These are phyloP conservation scores for Balamuthia mandrillaris DNA, from an alignment of 208 protist species.

Conservation along the genomic window DNA sequence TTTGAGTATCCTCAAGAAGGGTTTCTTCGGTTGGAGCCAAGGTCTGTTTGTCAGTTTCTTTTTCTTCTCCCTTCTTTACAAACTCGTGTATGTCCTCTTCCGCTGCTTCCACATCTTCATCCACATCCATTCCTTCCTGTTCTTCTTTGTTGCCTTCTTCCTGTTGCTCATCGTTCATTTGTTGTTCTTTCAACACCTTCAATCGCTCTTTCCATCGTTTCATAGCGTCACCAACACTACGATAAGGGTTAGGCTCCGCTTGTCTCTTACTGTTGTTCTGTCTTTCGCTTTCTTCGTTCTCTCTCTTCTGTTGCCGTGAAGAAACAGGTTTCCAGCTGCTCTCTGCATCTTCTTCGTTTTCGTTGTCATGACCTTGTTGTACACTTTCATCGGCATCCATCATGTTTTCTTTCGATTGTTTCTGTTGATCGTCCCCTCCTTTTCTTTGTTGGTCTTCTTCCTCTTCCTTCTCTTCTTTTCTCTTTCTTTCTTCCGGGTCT, in stretches of 20 bases:
- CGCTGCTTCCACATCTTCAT: background rate
- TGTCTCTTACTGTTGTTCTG: background rate
- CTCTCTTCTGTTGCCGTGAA: constrained; percentile 9
- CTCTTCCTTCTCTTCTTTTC: constrained; percentile 48
- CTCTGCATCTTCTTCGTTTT: background rate
- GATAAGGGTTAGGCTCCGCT: constrained; percentile 66
- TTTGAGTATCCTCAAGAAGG: constrained; percentile 37
- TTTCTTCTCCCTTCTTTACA: constrained; percentile 54
- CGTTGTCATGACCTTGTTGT: constrained; percentile 30
- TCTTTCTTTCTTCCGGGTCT: constrained; percentile 48
- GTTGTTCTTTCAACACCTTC: constrained; percentile 63
- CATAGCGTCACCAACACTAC: constrained; percentile 60
- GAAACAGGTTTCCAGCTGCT: background rate
- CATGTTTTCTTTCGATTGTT: background rate
- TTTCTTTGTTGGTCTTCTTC: constrained; percentile 34
- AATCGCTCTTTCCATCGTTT: constrained; percentile 74
- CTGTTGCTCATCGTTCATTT: constrained; percentile 70
- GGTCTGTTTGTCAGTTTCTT: constrained; percentile 52
- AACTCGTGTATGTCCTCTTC: constrained; percentile 55
- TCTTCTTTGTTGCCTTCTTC: constrained; percentile 58
- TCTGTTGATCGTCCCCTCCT: background rate
- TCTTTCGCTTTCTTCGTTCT: constrained; percentile 17
- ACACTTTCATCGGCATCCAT: constrained; percentile 16
- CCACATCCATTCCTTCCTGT: background rate
- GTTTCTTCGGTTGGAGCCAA: constrained; percentile 29